Evolutionary conservation across 768 basidiomycete species (phyloP).

Genomic region (Naganishia vishniacii): DNA sequence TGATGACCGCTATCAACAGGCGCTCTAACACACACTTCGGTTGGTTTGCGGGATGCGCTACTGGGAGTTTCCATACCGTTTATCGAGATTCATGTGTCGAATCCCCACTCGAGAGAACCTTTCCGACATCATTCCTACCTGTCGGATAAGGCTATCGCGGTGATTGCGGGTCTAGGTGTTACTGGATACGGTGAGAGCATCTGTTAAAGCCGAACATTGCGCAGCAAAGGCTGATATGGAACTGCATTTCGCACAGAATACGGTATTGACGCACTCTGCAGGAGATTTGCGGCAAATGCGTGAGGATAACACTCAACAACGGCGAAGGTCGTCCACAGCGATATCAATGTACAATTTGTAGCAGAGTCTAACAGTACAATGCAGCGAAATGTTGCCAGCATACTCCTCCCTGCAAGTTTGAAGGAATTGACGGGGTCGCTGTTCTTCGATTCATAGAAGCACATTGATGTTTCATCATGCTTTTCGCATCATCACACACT

Average conservation of each 20-base stretch:
- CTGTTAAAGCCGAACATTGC: not conserved
- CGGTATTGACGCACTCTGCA: slow-evolving; percentile 5
- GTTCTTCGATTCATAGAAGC: too few relatives aligned
- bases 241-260: slow-evolving; percentile 4
- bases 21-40: slow-evolving; percentile 38
- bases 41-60: slow-evolving; percentile 37
- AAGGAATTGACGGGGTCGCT: too few relatives aligned
- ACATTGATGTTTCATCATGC: too few relatives aligned
- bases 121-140: slow-evolving; percentile 37
- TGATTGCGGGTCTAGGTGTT: slow-evolving; percentile 30
- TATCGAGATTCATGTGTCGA: slow-evolving; percentile 38
- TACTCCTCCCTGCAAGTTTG: too few relatives aligned
- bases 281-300: slow-evolving; percentile 6
- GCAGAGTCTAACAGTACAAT: too few relatives aligned
- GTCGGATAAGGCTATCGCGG: slow-evolving; percentile 36
- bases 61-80: slow-evolving; percentile 34
- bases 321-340: too few relatives aligned
- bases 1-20: slow-evolving; percentile 11
- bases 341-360: too few relatives aligned
- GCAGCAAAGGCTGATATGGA: not conserved
- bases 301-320: not conserved
- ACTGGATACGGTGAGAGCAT: slow-evolving; percentile 25
- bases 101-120: slow-evolving; percentile 35
- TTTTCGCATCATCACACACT: too few relatives aligned
- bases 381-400: too few relatives aligned